phyloP scores from a whole-genome alignment of 495 filamentous ascomycete species.

The Aspergillus ostianus region DNA sequence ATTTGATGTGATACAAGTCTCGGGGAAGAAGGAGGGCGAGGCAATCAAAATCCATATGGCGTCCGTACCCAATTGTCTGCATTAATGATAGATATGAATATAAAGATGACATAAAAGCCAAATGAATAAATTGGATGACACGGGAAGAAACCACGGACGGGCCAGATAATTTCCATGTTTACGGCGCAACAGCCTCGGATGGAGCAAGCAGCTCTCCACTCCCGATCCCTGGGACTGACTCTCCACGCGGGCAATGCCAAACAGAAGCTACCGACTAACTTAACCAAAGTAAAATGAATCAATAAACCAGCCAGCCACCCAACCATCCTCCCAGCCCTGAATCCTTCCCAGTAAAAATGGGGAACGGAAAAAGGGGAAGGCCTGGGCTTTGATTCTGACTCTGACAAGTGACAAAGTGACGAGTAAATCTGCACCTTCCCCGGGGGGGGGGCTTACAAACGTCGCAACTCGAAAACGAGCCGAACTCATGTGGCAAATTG shows the following conservation, averaged over 20 bases:
- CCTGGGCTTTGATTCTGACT: neutral
- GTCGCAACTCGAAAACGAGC: neutral
- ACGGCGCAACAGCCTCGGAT: neutral
- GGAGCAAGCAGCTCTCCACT: conserved; percentile 14
- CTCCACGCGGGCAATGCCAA: conserved; percentile 14
- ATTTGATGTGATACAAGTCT: neutral
- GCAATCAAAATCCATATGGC: neutral
- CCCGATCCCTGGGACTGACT: conserved; percentile 18
- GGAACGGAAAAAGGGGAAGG: neutral
- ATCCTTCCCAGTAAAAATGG: neutral
- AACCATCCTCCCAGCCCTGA: neutral
- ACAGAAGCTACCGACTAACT: conserved; percentile 1
- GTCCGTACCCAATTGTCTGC: too few relatives aligned
- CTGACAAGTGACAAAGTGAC: too few relatives aligned
- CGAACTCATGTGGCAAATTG: neutral
- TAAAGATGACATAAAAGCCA: too few relatives aligned
- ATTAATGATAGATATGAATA: too few relatives aligned
- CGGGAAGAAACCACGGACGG: neutral
- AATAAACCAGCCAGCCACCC: neutral
- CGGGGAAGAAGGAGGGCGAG: neutral
- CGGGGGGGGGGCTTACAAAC: too few relatives aligned
- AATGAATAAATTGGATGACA: neutral
- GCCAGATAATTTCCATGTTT: neutral
- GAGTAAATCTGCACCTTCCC: neutral
- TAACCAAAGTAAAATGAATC: neutral